Percentiles rank a stretch among this genome's conserved stretches.
Conservation (phyloP, 345 rosid species). For the Raphanus raphanistrum region DNA sequence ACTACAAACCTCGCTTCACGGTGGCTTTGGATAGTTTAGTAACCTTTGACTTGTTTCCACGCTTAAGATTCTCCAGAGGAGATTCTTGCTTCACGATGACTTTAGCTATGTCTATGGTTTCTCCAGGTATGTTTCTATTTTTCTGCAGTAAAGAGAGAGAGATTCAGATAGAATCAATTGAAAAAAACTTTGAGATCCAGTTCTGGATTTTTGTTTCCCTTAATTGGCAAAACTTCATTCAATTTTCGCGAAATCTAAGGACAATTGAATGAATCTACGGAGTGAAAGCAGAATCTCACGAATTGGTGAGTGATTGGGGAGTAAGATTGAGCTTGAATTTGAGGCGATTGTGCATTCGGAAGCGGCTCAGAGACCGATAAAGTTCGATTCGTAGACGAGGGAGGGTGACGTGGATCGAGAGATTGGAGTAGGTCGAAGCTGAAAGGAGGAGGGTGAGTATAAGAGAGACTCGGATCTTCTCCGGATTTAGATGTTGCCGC, state of each 20-base stretch:
- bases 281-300: slow-evolving; percentile 28
- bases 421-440: slow-evolving; percentile 44
- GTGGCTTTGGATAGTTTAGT: slow-evolving; percentile 39
- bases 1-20: slow-evolving; percentile 42
- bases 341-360: slow-evolving; percentile 30
- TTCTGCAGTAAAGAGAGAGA: slow-evolving; percentile 41
- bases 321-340: slow-evolving; percentile 31
- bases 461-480: slow-evolving; percentile 44
- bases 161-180: no score
- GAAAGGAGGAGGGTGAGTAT: slow-evolving; percentile 42
- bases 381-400: slow-evolving; percentile 28
- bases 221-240: slow-evolving; percentile 7
- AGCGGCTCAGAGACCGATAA: slow-evolving; percentile 20
- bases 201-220: slow-evolving; percentile 6
- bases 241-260: slow-evolving; percentile 2
- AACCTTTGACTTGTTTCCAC: slow-evolving; percentile 41
- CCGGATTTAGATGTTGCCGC: slow-evolving; percentile 47
- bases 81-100: slow-evolving; percentile 30
- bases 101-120: slow-evolving; percentile 31
- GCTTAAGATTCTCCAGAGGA: slow-evolving; percentile 34
- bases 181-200: background rate
- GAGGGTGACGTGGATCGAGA: slow-evolving; percentile 15
- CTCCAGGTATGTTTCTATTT: slow-evolving; percentile 31
- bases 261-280: background rate
- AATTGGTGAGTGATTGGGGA: slow-evolving; percentile 41